Percentiles rank a stretch among this genome's conserved stretches.
Evolutionary conservation across 305 asterid species (phyloP).

Genomic region (Euphrasia arctica): DNA sequence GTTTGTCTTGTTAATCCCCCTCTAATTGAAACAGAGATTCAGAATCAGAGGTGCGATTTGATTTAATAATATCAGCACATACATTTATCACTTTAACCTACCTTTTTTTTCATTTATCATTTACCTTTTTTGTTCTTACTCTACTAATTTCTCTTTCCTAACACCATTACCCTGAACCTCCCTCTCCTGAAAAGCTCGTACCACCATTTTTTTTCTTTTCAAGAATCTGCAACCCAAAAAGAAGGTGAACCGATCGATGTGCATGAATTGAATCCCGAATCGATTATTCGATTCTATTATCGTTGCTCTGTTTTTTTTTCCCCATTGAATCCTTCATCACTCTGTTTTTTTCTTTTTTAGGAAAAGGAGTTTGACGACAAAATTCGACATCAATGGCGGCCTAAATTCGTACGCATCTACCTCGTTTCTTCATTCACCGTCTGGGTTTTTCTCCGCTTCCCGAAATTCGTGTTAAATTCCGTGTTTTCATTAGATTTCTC

Average conservation of each 20-base stretch:
- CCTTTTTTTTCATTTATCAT: not conserved
- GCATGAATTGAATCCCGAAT: not conserved
- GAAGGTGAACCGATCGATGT: not conserved
- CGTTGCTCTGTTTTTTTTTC: not conserved
- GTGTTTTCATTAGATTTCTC: not conserved
- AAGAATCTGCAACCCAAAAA: not conserved
- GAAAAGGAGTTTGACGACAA: not conserved
- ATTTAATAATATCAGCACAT: not conserved
- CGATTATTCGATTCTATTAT: not conserved
- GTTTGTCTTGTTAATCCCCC: not conserved
- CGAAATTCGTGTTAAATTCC: not conserved
- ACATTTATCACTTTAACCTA: not conserved
- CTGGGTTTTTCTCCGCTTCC: not conserved
- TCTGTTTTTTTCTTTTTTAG: not conserved
- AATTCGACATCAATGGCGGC: not conserved
- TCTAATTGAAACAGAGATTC: not conserved
- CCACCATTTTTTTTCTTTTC: not conserved
- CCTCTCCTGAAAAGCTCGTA: not conserved
- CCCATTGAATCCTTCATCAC: not conserved
- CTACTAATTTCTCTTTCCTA: not conserved
- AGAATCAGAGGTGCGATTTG: not conserved
- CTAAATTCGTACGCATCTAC: not conserved
- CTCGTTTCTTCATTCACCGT: not conserved
- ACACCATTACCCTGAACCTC: not conserved
- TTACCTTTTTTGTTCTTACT: not conserved